Percentiles rank a stretch among this genome's conserved stretches.
These are phyloP conservation scores for Amanita polypyramis DNA, from an alignment of 768 basidiomycete genomes.

Conservation along the genomic window DNA sequence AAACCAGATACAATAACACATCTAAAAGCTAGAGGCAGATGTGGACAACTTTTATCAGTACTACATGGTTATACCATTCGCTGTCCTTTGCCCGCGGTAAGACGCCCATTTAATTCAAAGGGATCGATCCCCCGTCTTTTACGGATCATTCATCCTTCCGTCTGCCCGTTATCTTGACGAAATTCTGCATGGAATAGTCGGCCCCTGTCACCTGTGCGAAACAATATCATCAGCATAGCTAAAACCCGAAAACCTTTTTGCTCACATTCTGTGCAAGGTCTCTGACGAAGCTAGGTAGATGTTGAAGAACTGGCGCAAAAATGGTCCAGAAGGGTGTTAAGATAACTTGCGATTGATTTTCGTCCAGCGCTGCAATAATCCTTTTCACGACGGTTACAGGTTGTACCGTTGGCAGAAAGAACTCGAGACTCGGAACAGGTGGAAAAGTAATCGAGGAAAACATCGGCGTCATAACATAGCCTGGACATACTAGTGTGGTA, in stretches of 20 bases:
- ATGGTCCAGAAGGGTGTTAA: slow-evolving; percentile 65
- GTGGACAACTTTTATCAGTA: background rate
- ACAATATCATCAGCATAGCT: slow-evolving; percentile 1
- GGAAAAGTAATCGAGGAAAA: slow-evolving; percentile 56
- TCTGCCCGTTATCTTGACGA: slow-evolving; percentile 53
- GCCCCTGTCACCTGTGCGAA: slow-evolving; percentile 53
- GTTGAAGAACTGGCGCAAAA: slow-evolving; percentile 40
- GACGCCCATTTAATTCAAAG: background rate
- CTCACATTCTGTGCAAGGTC: slow-evolving; percentile 52
- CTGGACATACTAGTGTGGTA: slow-evolving; percentile 81
- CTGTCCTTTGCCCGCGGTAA: background rate
- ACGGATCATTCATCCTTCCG: slow-evolving; percentile 41
- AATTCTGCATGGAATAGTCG: slow-evolving; percentile 61
- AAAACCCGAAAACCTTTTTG: slow-evolving; percentile 33
- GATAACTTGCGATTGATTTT: slow-evolving; percentile 63
- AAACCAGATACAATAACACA: background rate
- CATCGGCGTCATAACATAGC: slow-evolving; percentile 69
- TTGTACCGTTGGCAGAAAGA: slow-evolving; percentile 67
- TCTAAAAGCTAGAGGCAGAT: background rate
- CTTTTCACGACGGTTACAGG: slow-evolving; percentile 71
- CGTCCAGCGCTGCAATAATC: slow-evolving; percentile 75
- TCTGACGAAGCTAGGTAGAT: slow-evolving; percentile 61
- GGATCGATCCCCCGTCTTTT: background rate
- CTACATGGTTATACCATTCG: background rate
- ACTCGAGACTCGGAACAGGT: slow-evolving; percentile 40